Evolutionary conservation across 192 early-diverging fungal genomes (phyloP).

Genomic region (Backusella westeae): DNA sequence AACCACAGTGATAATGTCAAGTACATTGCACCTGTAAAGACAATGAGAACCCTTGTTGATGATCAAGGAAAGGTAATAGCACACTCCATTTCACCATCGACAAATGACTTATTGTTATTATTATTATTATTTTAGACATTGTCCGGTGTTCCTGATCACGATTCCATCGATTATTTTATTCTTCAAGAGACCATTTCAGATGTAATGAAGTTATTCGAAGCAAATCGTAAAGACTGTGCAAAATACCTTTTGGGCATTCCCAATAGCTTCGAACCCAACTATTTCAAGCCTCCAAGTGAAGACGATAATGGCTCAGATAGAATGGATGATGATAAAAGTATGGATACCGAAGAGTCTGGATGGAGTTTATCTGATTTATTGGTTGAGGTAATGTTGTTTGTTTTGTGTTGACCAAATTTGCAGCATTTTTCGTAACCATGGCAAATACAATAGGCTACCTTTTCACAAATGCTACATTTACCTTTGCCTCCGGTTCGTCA

Average conservation of each 20-base stretch:
- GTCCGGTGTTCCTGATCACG: constrained; percentile 34
- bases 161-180: constrained; percentile 60
- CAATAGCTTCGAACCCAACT: constrained; percentile 47
- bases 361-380: constrained; percentile 35
- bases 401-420: background rate
- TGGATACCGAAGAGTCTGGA: constrained; percentile 13
- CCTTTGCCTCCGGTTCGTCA: constrained; percentile 56
- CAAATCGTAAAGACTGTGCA: constrained; percentile 91
- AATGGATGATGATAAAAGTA: constrained; percentile 7
- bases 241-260: constrained; percentile 70
- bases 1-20: constrained; percentile 22
- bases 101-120: background rate
- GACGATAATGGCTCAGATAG: constrained; percentile 25
- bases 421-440: background rate
- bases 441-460: constrained; percentile 24
- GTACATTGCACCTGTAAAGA: constrained; percentile 30
- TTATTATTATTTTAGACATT: background rate
- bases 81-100: background rate
- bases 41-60: constrained; percentile 15
- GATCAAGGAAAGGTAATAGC: constrained; percentile 16
- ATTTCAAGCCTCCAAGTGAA: constrained; percentile 31
- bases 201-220: constrained; percentile 77
- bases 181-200: constrained; percentile 81
- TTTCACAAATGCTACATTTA: constrained; percentile 50
- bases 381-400: constrained; percentile 24